Base-by-base conservation (phyloP, 495 filamentous ascomycete genomes). In the Penicillium chermesinum region DNA sequence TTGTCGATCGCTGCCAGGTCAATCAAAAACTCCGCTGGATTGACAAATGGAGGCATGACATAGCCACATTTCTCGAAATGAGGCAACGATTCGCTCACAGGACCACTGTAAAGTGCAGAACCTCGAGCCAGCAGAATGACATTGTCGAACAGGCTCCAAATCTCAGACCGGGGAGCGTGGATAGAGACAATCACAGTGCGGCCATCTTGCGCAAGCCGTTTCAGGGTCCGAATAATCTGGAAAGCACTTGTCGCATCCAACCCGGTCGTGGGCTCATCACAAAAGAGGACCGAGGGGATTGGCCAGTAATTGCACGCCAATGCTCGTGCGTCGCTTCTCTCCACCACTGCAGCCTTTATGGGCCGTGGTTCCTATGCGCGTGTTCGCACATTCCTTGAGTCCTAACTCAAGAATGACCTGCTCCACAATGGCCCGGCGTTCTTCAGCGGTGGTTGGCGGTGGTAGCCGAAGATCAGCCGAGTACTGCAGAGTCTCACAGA, bases 291-390 rank as follows among this genome's bases (percentile, higher is more conserved):
- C 12, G 82, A 87, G 2, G n/a, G 86, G 85, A 54, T 88, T 89
- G 1, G 84, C 76, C 22, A 89, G 68, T 46, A 88, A 71, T 62
- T 88, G 86, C 17, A 89, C 85, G 9, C 84, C 86, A 49, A 89
- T 83, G 47, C 81, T 85, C 1, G 79, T 81, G 41, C 86, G 73
- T 50, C 86, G 74, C 66, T 87, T 89, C 59, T 88, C 86, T 2
- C 86, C 86, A 7, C 86, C 85, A 36, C 82, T 87, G 57, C 85
- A 89, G 2, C 85, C 85, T 41, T 84, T 84, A 59, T 86, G 82
- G 16, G 76, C 70, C 40, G 72, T 75, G 38, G 81, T 82, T 10
- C 85, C 85, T 49, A 88, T 86, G 16, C 77, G 65, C 0, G 86
- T 88, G 40, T 88, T 66, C 18, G 84, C 83, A 46, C 85, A 88